phyloP scores from a whole-genome alignment of 192 early-diverging fungal species.

The Podila epigama region DNA sequence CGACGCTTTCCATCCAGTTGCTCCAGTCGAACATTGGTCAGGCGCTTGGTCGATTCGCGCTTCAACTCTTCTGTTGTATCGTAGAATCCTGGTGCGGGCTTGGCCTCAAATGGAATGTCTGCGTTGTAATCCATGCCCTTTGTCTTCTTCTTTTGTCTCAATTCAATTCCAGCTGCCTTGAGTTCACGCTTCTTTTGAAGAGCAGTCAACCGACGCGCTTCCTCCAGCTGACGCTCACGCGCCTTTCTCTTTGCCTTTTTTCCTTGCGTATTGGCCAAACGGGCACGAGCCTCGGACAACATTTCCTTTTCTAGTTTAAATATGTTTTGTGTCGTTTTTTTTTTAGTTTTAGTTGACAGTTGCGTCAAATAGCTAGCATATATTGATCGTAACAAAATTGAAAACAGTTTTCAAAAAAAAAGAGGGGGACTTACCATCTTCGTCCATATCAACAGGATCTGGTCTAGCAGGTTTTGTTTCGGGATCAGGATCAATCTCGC shows the following conservation, averaged over 20 bases:
- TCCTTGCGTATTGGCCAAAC: constrained; percentile 99
- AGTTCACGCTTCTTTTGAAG: constrained; percentile 96
- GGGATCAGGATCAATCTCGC: constrained; percentile 97
- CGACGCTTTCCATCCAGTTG: constrained; percentile 89
- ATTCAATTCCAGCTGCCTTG: constrained; percentile 97
- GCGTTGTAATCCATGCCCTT: constrained; percentile 93
- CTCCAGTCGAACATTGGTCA: constrained; percentile 76
- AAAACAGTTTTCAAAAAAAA: not conserved
- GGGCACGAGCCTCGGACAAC: constrained; percentile 96
- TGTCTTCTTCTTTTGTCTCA: constrained; percentile 73
- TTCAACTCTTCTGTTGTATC: constrained; percentile 88
- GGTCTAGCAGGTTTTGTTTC: constrained; percentile 97
- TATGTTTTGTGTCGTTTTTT: too few species aligned
- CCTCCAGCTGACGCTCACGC: constrained; percentile 96
- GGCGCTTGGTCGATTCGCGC: constrained; percentile 65
- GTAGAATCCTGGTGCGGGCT: constrained; percentile 89
- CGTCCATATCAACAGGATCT: constrained; percentile 99
- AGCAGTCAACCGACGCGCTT: constrained; percentile 86
- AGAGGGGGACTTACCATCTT: constrained; percentile 64
- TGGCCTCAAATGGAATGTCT: constrained; percentile 94
- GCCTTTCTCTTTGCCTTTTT: constrained; percentile 99
- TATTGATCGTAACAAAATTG: too few species aligned
- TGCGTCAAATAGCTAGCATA: too few species aligned
- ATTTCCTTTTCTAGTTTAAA: constrained; percentile 90
- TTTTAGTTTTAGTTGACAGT: too few species aligned